Evolutionary conservation across 176 grass and related monocot genomes (phyloP).

Genomic region (Alloteropsis semialata): DNA sequence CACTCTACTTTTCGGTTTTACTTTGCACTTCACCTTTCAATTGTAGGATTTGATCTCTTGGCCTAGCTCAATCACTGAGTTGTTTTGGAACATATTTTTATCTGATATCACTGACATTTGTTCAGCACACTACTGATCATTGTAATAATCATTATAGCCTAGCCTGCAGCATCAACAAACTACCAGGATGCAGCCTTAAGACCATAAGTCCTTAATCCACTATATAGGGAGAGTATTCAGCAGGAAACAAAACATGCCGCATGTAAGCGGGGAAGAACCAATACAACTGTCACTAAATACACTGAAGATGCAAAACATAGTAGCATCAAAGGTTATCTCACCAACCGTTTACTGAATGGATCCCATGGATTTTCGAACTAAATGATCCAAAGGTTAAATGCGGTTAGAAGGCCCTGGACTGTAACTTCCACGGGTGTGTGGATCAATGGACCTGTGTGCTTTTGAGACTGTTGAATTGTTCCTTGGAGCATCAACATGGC

Average conservation of each 20-base stretch:
- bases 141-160: not conserved
- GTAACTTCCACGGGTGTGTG: slow-evolving; percentile 6
- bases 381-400: slow-evolving; percentile 34
- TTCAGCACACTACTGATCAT: not conserved
- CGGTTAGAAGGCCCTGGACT: slow-evolving; percentile 40
- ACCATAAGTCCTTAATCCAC: not conserved
- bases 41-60: not conserved
- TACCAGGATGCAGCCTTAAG: slow-evolving; percentile 19
- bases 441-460: slow-evolving; percentile 9
- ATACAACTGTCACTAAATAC: slow-evolving; percentile 18
- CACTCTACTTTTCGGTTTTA: too few relatives aligned
- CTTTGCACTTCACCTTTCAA: not conserved
- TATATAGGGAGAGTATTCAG: not conserved
- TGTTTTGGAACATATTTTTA: not conserved
- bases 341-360: slow-evolving; percentile 21
- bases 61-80: not conserved
- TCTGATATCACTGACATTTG: not conserved
- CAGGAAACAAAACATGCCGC: not conserved
- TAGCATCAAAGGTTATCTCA: slow-evolving; percentile 25
- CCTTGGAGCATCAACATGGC: slow-evolving; percentile 19
- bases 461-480: slow-evolving; percentile 11
- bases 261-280: slow-evolving; percentile 3
- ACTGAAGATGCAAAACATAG: slow-evolving; percentile 10
- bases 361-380: slow-evolving; percentile 12
- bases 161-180: slow-evolving; percentile 4